phyloP scores from a whole-genome alignment of 2,329 filamentous ascomycete genomes.

The Fusarium sp. region DNA sequence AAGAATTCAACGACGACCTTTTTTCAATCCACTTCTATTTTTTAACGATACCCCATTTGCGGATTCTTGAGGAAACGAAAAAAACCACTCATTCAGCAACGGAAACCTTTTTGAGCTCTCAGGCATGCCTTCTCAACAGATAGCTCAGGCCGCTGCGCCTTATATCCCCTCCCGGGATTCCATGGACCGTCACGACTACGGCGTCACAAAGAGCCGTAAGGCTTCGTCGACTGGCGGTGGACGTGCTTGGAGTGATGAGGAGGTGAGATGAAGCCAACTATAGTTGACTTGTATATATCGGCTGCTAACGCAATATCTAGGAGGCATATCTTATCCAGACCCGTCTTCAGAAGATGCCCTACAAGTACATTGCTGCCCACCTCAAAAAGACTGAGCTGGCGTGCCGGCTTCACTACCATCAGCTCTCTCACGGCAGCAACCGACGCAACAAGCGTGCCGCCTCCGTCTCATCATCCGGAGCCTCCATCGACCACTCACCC shows the following conservation, averaged over 20 bases:
- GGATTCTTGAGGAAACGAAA: slow-evolving; percentile 27
- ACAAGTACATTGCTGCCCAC: slow-evolving; percentile 88
- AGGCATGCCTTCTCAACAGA: slow-evolving; percentile 62
- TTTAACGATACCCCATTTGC: slow-evolving; percentile 35
- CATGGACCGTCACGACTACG: slow-evolving; percentile 68
- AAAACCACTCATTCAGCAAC: slow-evolving; percentile 24
- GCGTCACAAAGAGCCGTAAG: slow-evolving; percentile 74
- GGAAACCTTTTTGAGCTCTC: slow-evolving; percentile 27
- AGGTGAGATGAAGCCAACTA: slow-evolving; percentile 62
- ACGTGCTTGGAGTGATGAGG: slow-evolving; percentile 86
- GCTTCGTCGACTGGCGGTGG: slow-evolving; percentile 77
- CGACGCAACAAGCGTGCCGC: slow-evolving; percentile 81
- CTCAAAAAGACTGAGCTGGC: slow-evolving; percentile 90
- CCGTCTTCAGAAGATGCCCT: slow-evolving; percentile 87
- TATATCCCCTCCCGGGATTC: slow-evolving; percentile 65
- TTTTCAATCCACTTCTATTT: slow-evolving; percentile 12
- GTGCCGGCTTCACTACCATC: slow-evolving; percentile 88
- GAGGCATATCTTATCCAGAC: slow-evolving; percentile 87
- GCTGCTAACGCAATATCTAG: slow-evolving; percentile 54
- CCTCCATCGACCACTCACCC: slow-evolving; percentile 62
- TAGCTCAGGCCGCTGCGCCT: slow-evolving; percentile 55
- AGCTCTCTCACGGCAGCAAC: slow-evolving; percentile 84
- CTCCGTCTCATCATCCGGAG: slow-evolving; percentile 75
- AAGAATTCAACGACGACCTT: slow-evolving; percentile 24
- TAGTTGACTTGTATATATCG: background rate